Evolutionary conservation across 257 asterid species (phyloP).

Genomic region (Solanum verrucosum): DNA sequence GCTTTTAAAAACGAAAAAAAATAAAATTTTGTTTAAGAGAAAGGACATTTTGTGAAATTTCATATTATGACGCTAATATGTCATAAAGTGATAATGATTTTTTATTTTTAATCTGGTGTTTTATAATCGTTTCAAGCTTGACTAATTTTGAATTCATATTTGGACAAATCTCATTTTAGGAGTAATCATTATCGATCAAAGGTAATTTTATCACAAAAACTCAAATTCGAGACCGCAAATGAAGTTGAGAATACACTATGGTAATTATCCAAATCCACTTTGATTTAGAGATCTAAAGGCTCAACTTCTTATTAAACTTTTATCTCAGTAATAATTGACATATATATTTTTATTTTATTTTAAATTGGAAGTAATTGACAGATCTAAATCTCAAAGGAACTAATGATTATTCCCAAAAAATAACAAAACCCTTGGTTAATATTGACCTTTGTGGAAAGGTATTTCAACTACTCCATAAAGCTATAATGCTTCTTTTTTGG

Average conservation of each 20-base stretch:
- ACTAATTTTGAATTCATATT: background rate
- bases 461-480: background rate
- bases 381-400: background rate
- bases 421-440: background rate
- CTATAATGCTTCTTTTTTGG: background rate
- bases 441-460: background rate
- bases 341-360: background rate
- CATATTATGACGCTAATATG: background rate
- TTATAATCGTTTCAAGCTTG: background rate
- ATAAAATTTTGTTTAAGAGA: background rate
- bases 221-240: background rate
- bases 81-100: background rate
- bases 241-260: background rate
- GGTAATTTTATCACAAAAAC: background rate
- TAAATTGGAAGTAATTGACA: background rate
- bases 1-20: background rate
- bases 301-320: background rate
- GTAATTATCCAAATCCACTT: background rate
- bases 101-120: background rate
- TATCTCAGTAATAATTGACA: background rate
- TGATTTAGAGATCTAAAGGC: background rate
- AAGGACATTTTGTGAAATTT: background rate
- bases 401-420: background rate
- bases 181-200: background rate
- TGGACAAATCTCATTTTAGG: background rate